Evolutionary conservation across 441 rosid genomes (phyloP).

Genomic region (Eruca vesicaria): DNA sequence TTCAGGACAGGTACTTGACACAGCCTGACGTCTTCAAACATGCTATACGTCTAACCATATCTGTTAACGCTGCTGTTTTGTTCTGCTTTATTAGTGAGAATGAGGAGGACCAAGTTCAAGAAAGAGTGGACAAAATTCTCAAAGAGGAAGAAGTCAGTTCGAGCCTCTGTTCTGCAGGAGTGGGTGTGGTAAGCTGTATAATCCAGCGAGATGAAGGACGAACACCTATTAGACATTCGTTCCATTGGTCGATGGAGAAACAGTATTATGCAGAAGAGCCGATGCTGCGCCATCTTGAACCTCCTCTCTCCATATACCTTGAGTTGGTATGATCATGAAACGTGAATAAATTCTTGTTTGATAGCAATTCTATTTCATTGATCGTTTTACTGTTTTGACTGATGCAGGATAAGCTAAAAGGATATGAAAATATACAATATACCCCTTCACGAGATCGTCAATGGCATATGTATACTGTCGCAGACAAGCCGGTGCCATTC

Average conservation of each 20-base stretch:
- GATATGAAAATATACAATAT: conserved; percentile 70
- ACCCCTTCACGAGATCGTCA: conserved; percentile 84
- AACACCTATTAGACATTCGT: conserved; percentile 95
- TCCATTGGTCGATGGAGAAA: conserved; percentile 90
- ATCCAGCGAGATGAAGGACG: conserved; percentile 99
- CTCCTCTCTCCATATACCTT: conserved; percentile 93
- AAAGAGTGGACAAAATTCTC: conserved; percentile 87
- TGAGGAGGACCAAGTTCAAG: conserved; percentile 99
- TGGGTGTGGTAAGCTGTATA: conserved; percentile 90
- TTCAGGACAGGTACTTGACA: conserved; percentile 85
- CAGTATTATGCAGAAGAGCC: conserved; percentile 87
- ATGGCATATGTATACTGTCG: conserved; percentile 92
- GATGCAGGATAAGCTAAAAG: conserved; percentile 92
- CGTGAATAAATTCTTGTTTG: neutral
- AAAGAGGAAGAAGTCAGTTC: conserved; percentile 79
- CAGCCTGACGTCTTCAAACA: neutral
- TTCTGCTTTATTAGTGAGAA: conserved; percentile 79
- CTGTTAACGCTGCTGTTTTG: conserved; percentile 11
- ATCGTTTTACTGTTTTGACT: conserved; percentile 24
- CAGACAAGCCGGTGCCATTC: conserved; percentile 74
- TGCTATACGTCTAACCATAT: conserved; percentile 3
- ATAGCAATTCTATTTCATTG: neutral
- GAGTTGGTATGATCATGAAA: conserved; percentile 65
- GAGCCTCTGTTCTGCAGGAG: conserved; percentile 77
- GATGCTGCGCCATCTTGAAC: conserved; percentile 88